Evolutionary conservation across 768 basidiomycete species (phyloP).

Genomic region (Cyathus striatus): DNA sequence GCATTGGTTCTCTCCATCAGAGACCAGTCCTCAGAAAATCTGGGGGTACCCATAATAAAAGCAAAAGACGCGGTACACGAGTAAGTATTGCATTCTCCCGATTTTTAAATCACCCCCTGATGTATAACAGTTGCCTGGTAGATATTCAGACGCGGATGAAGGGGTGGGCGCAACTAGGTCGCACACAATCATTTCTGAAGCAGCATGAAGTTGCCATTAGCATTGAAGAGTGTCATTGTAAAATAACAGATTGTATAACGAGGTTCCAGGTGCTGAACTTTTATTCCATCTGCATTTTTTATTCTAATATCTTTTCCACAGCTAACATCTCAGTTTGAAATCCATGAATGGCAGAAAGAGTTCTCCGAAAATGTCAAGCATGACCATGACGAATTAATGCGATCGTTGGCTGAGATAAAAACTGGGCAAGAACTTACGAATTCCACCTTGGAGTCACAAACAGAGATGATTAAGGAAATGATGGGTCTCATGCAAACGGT

Average conservation of each 20-base stretch:
- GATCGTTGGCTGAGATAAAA: slow-evolving; percentile 37
- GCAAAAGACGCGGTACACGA: slow-evolving; percentile 25
- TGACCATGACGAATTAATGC: slow-evolving; percentile 40
- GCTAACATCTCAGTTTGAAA: slow-evolving; percentile 41
- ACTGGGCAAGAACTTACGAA: slow-evolving; percentile 31
- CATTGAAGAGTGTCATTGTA: slow-evolving; percentile 39
- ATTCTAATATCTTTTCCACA: slow-evolving; percentile 10
- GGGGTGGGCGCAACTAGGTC: slow-evolving; percentile 35
- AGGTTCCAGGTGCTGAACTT: slow-evolving; percentile 37
- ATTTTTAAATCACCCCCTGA: not conserved
- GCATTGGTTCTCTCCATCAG: slow-evolving; percentile 33
- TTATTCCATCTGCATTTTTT: not conserved
- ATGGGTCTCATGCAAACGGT: slow-evolving; percentile 51
- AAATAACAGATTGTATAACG: slow-evolving; percentile 39
- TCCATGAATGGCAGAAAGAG: slow-evolving; percentile 43
- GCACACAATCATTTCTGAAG: slow-evolving; percentile 36
- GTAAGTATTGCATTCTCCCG: slow-evolving; percentile 6
- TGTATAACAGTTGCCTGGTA: slow-evolving; percentile 10
- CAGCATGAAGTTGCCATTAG: slow-evolving; percentile 38
- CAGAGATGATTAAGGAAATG: slow-evolving; percentile 30
- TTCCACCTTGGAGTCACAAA: slow-evolving; percentile 23
- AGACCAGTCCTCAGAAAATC: slow-evolving; percentile 30
- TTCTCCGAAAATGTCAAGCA: slow-evolving; percentile 29
- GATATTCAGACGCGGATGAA: slow-evolving; percentile 34
- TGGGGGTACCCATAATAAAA: slow-evolving; percentile 14